phyloP scores from a whole-genome alignment of 768 basidiomycete genomes.

The Brasilioporus rufonigricans region DNA sequence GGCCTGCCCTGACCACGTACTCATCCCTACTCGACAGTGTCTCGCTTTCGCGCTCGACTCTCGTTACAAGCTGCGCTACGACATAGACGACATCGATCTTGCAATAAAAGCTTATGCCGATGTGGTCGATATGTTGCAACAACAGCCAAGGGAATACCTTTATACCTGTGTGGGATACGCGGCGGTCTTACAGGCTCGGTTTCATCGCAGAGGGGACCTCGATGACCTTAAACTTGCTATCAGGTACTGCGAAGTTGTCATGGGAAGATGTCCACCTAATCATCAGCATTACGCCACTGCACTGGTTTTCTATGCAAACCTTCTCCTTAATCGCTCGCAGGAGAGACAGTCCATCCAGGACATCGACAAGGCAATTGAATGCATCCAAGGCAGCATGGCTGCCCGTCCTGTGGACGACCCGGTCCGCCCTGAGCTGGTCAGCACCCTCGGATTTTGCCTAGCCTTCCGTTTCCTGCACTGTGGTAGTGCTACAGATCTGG shows the following conservation, averaged over 20 bases:
- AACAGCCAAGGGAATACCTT: constrained; percentile 3
- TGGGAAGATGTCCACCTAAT: constrained; percentile 2
- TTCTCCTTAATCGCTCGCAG: constrained; percentile 10
- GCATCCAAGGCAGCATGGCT: constrained; percentile 8
- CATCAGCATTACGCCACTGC: background rate
- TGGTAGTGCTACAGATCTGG: constrained; percentile 23
- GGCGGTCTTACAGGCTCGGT: background rate
- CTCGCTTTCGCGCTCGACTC: constrained; percentile 11
- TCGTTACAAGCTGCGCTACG: constrained; percentile 7
- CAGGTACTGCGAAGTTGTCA: constrained; percentile 6
- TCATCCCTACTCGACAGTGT: constrained; percentile 1
- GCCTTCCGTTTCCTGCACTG: constrained; percentile 16
- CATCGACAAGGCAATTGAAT: constrained; percentile 15
- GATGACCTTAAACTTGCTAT: constrained; percentile 15
- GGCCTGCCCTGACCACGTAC: constrained; percentile 1
- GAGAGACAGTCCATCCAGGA: constrained; percentile 14
- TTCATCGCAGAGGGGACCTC: constrained; percentile 5
- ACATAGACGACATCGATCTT: constrained; percentile 16
- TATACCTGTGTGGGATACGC: constrained; percentile 7
- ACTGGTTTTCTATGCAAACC: constrained; percentile 7
- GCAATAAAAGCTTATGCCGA: constrained; percentile 7
- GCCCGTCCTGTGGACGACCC: constrained; percentile 3
- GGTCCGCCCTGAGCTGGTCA: background rate
- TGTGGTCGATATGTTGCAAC: constrained; percentile 7
- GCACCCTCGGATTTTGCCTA: constrained; percentile 14